Evolutionary conservation across 1,284 basidiomycete genomes (phyloP).

Genomic region (Leccinum pachyderme): DNA sequence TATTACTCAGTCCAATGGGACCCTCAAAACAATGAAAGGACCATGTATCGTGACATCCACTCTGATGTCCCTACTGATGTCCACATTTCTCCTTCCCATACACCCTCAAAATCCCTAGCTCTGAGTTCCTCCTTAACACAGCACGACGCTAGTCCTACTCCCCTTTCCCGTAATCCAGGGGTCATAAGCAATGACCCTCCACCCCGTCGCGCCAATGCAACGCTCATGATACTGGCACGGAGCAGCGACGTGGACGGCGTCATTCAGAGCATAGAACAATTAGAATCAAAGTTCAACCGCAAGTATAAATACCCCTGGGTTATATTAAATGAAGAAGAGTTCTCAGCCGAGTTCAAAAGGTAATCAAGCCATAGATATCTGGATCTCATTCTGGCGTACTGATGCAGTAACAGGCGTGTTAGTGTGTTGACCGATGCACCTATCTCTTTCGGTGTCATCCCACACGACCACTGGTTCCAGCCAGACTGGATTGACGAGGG

Average conservation of each 20-base stretch:
- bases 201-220: constrained; percentile 33
- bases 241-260: constrained; percentile 51
- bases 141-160: neutral
- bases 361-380: constrained; percentile 25
- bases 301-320: constrained; percentile 70
- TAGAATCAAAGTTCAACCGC: constrained; percentile 63
- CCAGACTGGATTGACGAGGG: constrained; percentile 80
- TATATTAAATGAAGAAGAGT: constrained; percentile 69
- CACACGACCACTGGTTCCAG: constrained; percentile 76
- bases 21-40: constrained; percentile 1
- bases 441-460: constrained; percentile 70
- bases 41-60: neutral
- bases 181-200: neutral
- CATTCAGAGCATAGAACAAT: constrained; percentile 51
- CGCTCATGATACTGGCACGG: constrained; percentile 33
- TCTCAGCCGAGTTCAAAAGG: constrained; percentile 68
- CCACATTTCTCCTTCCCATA: neutral
- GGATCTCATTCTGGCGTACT: constrained; percentile 8
- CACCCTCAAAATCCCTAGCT: neutral
- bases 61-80: too few relatives aligned
- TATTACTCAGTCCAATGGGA: constrained; percentile 4
- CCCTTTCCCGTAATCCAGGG: constrained; percentile 4
- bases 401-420: constrained; percentile 46
- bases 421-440: constrained; percentile 53
- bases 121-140: neutral